Base-by-base conservation (phyloP, 2,329 filamentous ascomycete genomes). In the Hyphodiscus sp. region DNA sequence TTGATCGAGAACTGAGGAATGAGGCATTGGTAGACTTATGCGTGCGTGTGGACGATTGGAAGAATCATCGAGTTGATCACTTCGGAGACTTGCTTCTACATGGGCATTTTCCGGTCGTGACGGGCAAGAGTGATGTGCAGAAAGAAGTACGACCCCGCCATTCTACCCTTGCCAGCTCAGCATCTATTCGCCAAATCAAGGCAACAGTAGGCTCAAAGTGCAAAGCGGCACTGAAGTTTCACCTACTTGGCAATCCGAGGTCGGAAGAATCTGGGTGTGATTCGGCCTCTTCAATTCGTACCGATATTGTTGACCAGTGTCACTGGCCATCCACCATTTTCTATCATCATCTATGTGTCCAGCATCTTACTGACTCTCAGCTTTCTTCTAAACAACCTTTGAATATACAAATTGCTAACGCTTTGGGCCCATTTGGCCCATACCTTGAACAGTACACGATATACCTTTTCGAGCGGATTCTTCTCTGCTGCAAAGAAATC, bases 401-500 rank as follows among this genome's bases (percentile, higher is more conserved):
- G 33, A 26, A n/a, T 11, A 23, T 45, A 49, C 47, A 58, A 41
- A 53, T 49, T 60, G 58, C 64, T 65, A 58, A 67, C 56, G 46
- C 51, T 49, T 50, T 43, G 59, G 61, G 58, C 58, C 47, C 56
- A 43, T 19, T 49, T 57, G 56, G 58, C 59, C 58, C 53, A 38
- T 41, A 50, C 26, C 53, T 51, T 50, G 47, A 63, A 41, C 62
- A 96, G 88, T 99, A 97, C 69, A 92, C 95, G 70, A 95, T 99
- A 57, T 99, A 95, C 71, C 83, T 99, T 29, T 99, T 99, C 70
- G 89, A 97, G 69, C 88, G 83, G 67, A 99, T 99, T 54, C 76
- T 99, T 44, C 80, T 99, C 30, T 97, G 94, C 71, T 97, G 94
- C 81, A 99, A 97, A 75, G 94, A 97, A 67, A 80, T 94, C 50